Conservation (phyloP, 2,329 filamentous ascomycete species). For the Nemania bipapillata region DNA sequence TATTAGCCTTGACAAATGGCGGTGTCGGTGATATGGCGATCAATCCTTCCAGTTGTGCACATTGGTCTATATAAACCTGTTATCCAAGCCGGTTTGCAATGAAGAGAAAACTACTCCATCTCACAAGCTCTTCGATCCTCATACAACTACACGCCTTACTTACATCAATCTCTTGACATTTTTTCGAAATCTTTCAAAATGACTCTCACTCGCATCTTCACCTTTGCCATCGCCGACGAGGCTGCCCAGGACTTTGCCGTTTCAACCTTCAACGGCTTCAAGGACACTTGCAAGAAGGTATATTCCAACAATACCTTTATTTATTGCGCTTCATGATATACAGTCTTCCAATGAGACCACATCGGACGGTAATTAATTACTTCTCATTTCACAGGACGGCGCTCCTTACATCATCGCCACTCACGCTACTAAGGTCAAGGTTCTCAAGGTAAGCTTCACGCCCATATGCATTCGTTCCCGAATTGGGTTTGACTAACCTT, state of each 20-base stretch:
- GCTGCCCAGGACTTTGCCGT: conserved; percentile 31
- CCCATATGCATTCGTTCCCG: background rate
- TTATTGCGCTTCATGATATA: background rate
- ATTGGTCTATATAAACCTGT: conserved; percentile 37
- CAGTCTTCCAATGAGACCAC: background rate
- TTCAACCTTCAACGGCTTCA: conserved; percentile 35
- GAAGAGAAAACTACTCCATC: conserved; percentile 23
- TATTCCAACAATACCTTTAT: background rate
- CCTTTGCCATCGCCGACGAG: conserved; percentile 34
- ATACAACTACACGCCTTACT: conserved; percentile 12
- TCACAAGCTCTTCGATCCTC: conserved; percentile 22
- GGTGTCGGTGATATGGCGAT: conserved; percentile 33
- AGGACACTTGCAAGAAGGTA: conserved; percentile 34
- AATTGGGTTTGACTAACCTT: background rate
- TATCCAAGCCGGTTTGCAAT: background rate
- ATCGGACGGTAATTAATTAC: background rate
- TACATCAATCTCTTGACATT: background rate
- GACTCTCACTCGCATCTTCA: conserved; percentile 37
- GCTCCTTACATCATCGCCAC: conserved; percentile 30
- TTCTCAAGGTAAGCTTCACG: conserved; percentile 18
- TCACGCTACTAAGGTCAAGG: conserved; percentile 33
- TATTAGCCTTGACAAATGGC: conserved; percentile 35
- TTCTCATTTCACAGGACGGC: conserved; percentile 32
- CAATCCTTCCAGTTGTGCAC: conserved; percentile 25
- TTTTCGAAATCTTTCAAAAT: conserved; percentile 26